These are phyloP conservation scores for Annona cherimola DNA, from an alignment of 164 flowering plant genomes.

Conservation along the genomic window DNA sequence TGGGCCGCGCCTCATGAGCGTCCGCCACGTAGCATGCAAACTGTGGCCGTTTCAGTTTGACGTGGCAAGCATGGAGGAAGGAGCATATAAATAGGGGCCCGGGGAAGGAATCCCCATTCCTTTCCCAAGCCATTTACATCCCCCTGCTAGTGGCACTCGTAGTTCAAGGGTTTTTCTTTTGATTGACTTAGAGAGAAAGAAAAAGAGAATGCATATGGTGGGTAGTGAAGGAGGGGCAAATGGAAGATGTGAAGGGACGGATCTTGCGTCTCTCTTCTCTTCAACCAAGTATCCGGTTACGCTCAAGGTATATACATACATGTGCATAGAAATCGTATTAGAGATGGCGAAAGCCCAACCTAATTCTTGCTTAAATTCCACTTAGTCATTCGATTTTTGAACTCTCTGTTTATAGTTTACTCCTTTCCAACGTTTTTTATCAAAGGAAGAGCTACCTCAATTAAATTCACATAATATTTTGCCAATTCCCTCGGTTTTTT, in stretches of 20 bases:
- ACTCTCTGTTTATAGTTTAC: background rate
- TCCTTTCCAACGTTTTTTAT: background rate
- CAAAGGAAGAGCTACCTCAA: background rate
- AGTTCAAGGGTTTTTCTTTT: background rate
- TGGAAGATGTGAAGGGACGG: background rate
- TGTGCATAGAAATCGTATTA: too few species aligned
- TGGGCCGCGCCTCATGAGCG: background rate
- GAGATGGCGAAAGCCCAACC: background rate
- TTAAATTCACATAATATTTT: background rate
- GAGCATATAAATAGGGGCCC: conserved; percentile 22
- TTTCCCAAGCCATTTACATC: background rate
- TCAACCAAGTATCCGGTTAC: conserved; percentile 31
- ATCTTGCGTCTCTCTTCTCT: conserved; percentile 17
- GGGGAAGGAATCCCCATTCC: background rate
- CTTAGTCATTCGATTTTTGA: background rate
- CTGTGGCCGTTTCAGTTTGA: conserved; percentile 24
- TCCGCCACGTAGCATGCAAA: conserved; percentile 26
- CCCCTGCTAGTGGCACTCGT: background rate
- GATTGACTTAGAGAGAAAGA: background rate
- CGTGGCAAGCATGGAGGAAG: conserved; percentile 27
- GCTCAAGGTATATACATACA: conserved; percentile 30
- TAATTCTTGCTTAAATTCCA: background rate
- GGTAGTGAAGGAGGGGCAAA: conserved; percentile 2
- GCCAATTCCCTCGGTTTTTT: too few species aligned
- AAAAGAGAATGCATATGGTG: conserved; percentile 11